Conservation (phyloP, 2,329 filamentous ascomycete species). For the Sporothrix dimorphospora region DNA sequence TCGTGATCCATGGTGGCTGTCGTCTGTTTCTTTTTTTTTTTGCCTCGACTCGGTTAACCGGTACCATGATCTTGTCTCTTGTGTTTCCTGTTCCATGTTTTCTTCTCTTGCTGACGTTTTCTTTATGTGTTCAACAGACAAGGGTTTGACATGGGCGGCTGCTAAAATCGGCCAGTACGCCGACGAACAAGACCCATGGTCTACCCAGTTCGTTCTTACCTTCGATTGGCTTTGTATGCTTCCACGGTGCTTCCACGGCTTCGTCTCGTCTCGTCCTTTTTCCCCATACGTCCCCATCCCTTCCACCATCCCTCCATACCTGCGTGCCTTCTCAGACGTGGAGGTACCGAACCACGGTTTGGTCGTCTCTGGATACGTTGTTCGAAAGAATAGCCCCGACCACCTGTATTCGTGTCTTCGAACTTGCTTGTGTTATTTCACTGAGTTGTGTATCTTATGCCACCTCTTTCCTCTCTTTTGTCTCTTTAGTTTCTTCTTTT, state of each 20-base stretch:
- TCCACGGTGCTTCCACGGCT: neutral
- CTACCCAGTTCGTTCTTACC: no score
- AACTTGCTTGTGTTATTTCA: neutral
- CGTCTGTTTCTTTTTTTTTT: neutral
- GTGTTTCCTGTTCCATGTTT: neutral
- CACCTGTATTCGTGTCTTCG: neutral
- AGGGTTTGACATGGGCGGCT: conserved; percentile 23
- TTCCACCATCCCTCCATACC: conserved; percentile 1
- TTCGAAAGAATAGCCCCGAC: conserved; percentile 1
- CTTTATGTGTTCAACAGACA: neutral
- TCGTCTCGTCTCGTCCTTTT: neutral
- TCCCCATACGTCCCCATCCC: neutral
- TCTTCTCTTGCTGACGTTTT: neutral
- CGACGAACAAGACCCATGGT: neutral
- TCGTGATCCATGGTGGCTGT: neutral
- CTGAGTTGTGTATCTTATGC: neutral
- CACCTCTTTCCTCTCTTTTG: neutral
- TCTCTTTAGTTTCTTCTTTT: neutral
- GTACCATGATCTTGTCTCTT: neutral
- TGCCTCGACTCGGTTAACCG: neutral
- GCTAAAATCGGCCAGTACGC: neutral
- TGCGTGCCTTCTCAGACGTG: conserved; percentile 11
- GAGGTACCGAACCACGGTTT: conserved; percentile 20
- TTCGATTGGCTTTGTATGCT: neutral
- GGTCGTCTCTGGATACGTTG: neutral